phyloP scores from a whole-genome alignment of 371 early-diverging fungal species.

The Rhizopus sp. region DNA sequence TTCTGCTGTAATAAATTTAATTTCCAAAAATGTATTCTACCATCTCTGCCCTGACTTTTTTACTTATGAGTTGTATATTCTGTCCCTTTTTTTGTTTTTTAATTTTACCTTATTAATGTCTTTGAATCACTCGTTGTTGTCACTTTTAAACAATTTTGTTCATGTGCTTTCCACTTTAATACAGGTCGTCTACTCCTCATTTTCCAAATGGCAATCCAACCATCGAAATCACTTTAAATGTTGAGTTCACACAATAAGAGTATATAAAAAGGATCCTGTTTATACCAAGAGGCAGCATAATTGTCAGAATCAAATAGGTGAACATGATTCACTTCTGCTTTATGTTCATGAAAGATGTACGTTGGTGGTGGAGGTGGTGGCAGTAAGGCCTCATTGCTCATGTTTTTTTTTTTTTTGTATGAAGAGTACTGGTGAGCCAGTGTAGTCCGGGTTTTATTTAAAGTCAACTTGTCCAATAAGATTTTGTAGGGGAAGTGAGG shows the following conservation, averaged over 20 bases:
- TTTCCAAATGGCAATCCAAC: constrained; percentile 42
- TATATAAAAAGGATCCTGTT: neutral
- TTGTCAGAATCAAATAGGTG: constrained; percentile 28
- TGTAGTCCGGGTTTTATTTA: neutral
- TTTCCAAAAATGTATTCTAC: constrained; percentile 49
- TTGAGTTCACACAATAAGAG: neutral
- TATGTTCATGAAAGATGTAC: constrained; percentile 41
- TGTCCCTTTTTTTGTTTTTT: constrained; percentile 16
- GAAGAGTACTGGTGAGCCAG: constrained; percentile 3
- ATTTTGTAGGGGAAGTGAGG: neutral
- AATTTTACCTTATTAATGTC: constrained; percentile 33
- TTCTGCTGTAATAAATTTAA: constrained; percentile 8
- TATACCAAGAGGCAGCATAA: constrained; percentile 40
- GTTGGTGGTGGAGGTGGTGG: constrained; percentile 29
- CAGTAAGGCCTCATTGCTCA: neutral
- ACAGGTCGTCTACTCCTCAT: constrained; percentile 38
- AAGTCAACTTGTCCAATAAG: neutral
- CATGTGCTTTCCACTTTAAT: constrained; percentile 45
- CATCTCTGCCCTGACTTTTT: constrained; percentile 56
- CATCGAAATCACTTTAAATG: constrained; percentile 39
- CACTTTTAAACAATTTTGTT: constrained; percentile 34
- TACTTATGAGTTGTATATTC: constrained; percentile 1
- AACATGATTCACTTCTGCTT: constrained; percentile 29
- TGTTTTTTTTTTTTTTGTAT: neutral
- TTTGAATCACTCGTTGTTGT: constrained; percentile 10